Percentiles rank a stretch among this genome's conserved stretches.
phyloP scores from a whole-genome alignment of 805 yeast genomes.

The Metschnikowia noctiluminum region DNA sequence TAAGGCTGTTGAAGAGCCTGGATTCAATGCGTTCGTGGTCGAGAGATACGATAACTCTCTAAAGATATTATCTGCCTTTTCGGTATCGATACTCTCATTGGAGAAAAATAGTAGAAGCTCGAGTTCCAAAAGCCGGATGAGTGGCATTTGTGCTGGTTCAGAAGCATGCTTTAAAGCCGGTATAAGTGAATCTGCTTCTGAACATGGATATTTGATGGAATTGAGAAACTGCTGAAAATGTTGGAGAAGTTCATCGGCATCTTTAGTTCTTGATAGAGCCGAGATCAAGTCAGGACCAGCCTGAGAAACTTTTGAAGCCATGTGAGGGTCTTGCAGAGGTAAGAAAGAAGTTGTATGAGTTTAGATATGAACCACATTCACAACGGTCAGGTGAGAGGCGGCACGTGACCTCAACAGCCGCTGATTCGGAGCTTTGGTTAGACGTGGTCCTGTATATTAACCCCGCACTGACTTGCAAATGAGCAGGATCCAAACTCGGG shows the following conservation, averaged over 20 bases:
- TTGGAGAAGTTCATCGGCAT: constrained; percentile 6
- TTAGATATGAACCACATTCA: not conserved
- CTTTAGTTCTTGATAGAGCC: not conserved
- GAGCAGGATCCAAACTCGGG: not conserved
- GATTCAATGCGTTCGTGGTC: constrained; percentile 6
- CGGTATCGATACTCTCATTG: not conserved
- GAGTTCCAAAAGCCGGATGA: constrained; percentile 3
- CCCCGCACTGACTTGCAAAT: not conserved
- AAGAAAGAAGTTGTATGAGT: not conserved
- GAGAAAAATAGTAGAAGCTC: constrained; percentile 13
- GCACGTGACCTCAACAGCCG: too few relatives aligned
- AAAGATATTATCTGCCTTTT: constrained; percentile 3
- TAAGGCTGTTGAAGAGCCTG: constrained; percentile 5
- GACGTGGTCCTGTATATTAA: not conserved
- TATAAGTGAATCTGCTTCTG: not conserved
- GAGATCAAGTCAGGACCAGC: constrained; percentile 2
- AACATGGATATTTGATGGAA: constrained; percentile 1
- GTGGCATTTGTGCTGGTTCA: not conserved
- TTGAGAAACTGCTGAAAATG: not conserved
- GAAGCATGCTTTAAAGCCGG: not conserved
- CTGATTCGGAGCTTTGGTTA: not conserved
- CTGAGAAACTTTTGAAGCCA: not conserved
- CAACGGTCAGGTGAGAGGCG: too few relatives aligned
- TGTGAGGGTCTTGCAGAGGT: not conserved
- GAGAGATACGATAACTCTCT: constrained; percentile 12